Base-by-base conservation (phyloP, 768 basidiomycete genomes). In the Mycena pura region DNA sequence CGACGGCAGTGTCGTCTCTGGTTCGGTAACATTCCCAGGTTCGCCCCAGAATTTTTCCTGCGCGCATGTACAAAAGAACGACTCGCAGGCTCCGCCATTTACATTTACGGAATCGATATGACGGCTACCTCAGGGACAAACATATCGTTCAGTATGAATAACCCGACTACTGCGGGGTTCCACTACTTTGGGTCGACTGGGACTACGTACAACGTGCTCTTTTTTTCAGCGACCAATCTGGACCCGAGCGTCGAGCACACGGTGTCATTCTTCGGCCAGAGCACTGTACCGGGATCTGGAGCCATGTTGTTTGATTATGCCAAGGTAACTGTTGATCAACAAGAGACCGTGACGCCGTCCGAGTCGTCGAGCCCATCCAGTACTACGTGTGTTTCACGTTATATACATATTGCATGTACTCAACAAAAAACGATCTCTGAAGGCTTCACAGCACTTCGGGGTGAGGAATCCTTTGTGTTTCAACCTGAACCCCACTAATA, bases 241-340 rank as follows among this genome's bases (percentile, higher is more conserved):
- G 53, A 56, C 38, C 14, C 60, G 17, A 44, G 24, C 24, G 53
- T 55, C n/a, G 17, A 24, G n/a, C 52, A 51, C 39, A 55, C 53
- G 24, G 60, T 62, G 22, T 49, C 36, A 21, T 61, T 40, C 22
- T 25, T 48, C 1, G 36, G 29, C 19, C 19, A 52, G 31, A 22
- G n/a, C n/a, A 52, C 32, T 22, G n/a, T 21, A 19, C 9, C 25
- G 6, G 57, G 49, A 43, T 40, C 24, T 13, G 29, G 46, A 44
- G 40, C 57, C 41, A 38, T 44, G 49, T 34, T 60, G 43, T 41
- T 60, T 21, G 57, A 60, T 44, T 60, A 51, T 52, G 57, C 57
- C 19, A 14, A 34, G 15, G 27, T 58, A 29, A 58, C 57, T 34
- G 57, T 58, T 29, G 48, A 58, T 41, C n/a, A 49, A 32, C 17